Evolutionary conservation across 352 stramenopile species (phyloP), one percentile per base, ranked within the genome.

Genomic region (Achlya hypogyna): DNA sequence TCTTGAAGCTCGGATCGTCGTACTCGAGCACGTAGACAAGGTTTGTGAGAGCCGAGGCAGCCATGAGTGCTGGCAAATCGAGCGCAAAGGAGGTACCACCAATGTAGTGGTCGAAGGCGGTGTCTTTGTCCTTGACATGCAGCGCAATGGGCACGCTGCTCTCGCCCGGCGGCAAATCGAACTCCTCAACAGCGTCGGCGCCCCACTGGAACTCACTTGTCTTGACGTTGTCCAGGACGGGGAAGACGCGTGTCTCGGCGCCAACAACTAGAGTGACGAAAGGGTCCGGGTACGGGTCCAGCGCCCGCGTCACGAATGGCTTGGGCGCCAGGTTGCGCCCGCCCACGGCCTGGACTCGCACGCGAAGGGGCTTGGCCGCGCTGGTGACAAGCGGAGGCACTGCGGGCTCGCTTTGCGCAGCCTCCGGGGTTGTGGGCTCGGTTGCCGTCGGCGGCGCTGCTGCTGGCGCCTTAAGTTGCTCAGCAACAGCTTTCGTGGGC

Each of bases 91-190:
- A 69, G 25, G 71, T 47, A 28, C 77, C 77, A 18, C 75, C 77
- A 66, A 85, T 81, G 62, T 81, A 83, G 59, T 77, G 71, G 53
- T 82, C 72, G 42, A 75, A 74, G 23, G 83, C 49, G 53, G 75
- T 63, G 42, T 81, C 77, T 38, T 72, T 79, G 71, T 85, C 77
- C 58, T 78, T 78, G 27, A 82, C 76, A 32, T 81, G 75, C 23
- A 85, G 23, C 27, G 70, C 62, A 2, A 85, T 62, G 18, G 69
- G 52, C 18, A 45, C 31, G 16, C 66, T 51, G 2, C 49, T 49
- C 12, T 78, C 31, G 25, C 18, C 43, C 2, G 29, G 53, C 25
- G 74, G 72, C 5, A 72, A 65, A 1, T 23, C 43, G 4, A 85
- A 85, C 56, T 80, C 74, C 9, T 66, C 53, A 12, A 73, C 63